Conservation (phyloP, 768 basidiomycete species). For the Punctularia strigosozonata region DNA sequence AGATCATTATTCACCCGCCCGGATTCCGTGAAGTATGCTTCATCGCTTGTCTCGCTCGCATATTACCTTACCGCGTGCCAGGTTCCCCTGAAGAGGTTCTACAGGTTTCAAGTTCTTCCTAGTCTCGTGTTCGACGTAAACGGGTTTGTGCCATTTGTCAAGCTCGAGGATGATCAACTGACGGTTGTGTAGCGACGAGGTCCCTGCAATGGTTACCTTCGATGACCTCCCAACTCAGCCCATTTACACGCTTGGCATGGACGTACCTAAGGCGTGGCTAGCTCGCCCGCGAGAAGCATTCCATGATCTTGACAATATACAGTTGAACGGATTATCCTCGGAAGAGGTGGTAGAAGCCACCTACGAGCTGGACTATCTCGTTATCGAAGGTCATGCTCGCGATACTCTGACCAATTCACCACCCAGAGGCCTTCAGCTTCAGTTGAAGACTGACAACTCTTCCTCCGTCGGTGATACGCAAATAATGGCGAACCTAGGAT, state of each 20-base stretch:
- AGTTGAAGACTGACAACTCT: conserved; percentile 42
- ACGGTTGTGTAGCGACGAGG: conserved; percentile 34
- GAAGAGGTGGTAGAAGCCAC: conserved; percentile 59
- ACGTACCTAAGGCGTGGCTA: conserved; percentile 86
- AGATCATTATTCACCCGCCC: conserved; percentile 73
- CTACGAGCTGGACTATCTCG: conserved; percentile 83
- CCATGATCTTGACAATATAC: conserved; percentile 94
- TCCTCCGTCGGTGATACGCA: conserved; percentile 70
- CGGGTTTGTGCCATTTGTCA: conserved; percentile 38
- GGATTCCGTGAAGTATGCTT: conserved; percentile 49
- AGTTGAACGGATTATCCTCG: conserved; percentile 53
- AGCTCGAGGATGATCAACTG: neutral
- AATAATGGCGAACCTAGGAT: conserved; percentile 90
- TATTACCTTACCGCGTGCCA: conserved; percentile 18
- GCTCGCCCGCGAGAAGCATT: conserved; percentile 80
- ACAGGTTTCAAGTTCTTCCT: conserved; percentile 61
- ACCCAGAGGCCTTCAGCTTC: conserved; percentile 86
- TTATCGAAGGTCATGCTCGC: conserved; percentile 91
- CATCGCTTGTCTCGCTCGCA: neutral
- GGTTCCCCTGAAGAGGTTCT: conserved; percentile 90
- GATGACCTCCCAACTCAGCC: conserved; percentile 68
- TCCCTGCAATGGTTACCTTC: conserved; percentile 50
- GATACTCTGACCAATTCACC: conserved; percentile 53
- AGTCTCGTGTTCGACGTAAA: conserved; percentile 49
- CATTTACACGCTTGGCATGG: conserved; percentile 90